Percentiles rank a stretch among this genome's conserved stretches.
These are phyloP conservation scores for Salix dunnii DNA, from an alignment of 345 rosid species.

Conservation along the genomic window DNA sequence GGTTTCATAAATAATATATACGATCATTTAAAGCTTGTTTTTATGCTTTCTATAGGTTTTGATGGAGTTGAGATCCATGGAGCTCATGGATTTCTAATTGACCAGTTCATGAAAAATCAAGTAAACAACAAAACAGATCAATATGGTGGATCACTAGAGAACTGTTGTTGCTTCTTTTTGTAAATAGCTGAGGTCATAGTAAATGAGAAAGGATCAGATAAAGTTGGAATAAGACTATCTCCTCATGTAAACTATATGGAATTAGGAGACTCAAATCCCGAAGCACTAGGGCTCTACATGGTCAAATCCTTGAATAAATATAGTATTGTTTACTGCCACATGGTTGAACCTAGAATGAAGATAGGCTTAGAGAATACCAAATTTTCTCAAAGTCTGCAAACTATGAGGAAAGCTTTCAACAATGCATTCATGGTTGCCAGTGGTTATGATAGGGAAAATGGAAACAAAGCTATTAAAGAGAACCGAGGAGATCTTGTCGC, in stretches of 20 bases:
- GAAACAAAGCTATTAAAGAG: constrained; percentile 25
- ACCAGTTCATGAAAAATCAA: constrained; percentile 51
- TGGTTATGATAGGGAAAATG: constrained; percentile 33
- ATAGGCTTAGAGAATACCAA: constrained; percentile 20
- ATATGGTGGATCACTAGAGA: constrained; percentile 23
- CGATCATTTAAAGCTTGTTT: constrained; percentile 62
- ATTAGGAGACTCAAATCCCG: constrained; percentile 2
- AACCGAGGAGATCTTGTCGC: constrained; percentile 33
- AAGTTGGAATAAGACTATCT: constrained; percentile 16
- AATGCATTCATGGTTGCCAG: constrained; percentile 35
- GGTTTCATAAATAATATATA: neutral
- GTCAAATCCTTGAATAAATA: constrained; percentile 1
- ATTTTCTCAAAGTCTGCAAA: constrained; percentile 11
- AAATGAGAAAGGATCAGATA: constrained; percentile 7
- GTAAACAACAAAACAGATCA: constrained; percentile 31
- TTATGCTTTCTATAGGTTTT: constrained; percentile 72
- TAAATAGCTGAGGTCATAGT: constrained; percentile 8
- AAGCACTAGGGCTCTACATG: constrained; percentile 9
- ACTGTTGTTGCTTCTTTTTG: constrained; percentile 9
- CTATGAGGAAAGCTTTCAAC: constrained; percentile 33
- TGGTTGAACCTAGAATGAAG: constrained; percentile 29
- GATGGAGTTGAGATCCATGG: constrained; percentile 37
- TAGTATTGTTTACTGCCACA: constrained; percentile 25
- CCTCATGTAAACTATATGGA: constrained; percentile 6
- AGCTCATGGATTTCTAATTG: constrained; percentile 30